Base-by-base conservation (phyloP, 2,329 filamentous ascomycete species). In the Hymenoscyphus albidus region DNA sequence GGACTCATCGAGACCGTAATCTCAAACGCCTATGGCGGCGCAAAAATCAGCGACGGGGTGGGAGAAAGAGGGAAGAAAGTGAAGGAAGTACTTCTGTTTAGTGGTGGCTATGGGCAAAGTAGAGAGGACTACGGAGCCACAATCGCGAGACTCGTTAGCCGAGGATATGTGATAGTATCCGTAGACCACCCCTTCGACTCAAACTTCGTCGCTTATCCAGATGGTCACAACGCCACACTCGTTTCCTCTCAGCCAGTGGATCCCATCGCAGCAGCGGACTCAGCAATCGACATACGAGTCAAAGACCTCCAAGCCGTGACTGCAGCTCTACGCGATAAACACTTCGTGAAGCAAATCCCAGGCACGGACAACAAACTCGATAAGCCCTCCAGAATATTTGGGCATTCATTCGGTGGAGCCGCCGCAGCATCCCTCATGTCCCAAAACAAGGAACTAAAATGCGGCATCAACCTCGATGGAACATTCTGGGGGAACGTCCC, bases 381-480 rank as follows among this genome's bases (percentile, higher is more conserved):
- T 22, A 27, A 51, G 9, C n/a, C 32, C 2, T 38, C 39, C 5
- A 62, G 58, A 3, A n/a, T 64, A 2, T 59, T 66, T 2, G 62
- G 64, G 3, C 62, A 63, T 38, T 38, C n/a, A 13, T 70, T 71
- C 38, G 74, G 73, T 1, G 73, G 73, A 2, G 74, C 76, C 0
- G 68, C 75, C 1, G 70, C 75, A 0, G 75, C 74, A 7, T 68
- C 66, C 2, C 69, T 71, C 1, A 70, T 76, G 61, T 64, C 70
- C 7, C 51, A 64, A 14, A 73, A 76, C n/a, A 44, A 40, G 1
- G 64, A 74, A 10, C 64, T 77, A 27, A 65, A 67, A 1, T 75
- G 72, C 3, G 76, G 75, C 9, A 65, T 77, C 7, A 76, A 77
- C 59, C 65, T 78, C 31, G 77, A 78, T 62, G 77, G 77, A 7